Percentiles rank a stretch among this genome's conserved stretches.
phyloP scores from a whole-genome alignment of 2,329 filamentous ascomycete genomes.

The Ophiobolus disseminans region DNA sequence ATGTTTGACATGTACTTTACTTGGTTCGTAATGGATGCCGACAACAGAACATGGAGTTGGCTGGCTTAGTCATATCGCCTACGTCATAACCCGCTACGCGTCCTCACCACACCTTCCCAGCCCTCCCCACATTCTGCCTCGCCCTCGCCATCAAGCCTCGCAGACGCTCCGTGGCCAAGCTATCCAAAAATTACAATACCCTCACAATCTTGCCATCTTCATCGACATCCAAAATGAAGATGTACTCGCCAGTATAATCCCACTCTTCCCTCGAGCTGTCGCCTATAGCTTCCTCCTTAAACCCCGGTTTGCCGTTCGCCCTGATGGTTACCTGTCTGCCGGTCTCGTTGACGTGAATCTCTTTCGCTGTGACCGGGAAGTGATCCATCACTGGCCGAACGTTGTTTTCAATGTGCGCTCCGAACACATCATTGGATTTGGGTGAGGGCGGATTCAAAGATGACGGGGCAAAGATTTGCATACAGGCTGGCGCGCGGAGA shows the following conservation, averaged over 20 bases:
- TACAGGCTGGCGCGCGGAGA: neutral
- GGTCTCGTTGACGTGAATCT: constrained; percentile 21
- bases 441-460: constrained; percentile 8
- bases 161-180: constrained; percentile 13
- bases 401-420: constrained; percentile 17
- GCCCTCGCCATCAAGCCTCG: constrained; percentile 7
- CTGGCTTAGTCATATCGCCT: neutral
- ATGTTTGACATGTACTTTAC: too few relatives aligned
- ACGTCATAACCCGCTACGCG: neutral
- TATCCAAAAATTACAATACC: constrained; percentile 45
- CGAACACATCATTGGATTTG: constrained; percentile 10
- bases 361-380: constrained; percentile 25
- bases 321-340: constrained; percentile 37
- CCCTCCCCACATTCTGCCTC: constrained; percentile 8
- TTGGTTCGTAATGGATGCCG: too few relatives aligned
- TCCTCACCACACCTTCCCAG: constrained; percentile 1
- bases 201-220: constrained; percentile 33
- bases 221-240: constrained; percentile 43
- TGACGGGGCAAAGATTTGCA: constrained; percentile 16
- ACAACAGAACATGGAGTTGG: too few relatives aligned
- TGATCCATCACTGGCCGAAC: constrained; percentile 13
- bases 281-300: constrained; percentile 34
- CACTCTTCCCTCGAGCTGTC: constrained; percentile 27
- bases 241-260: constrained; percentile 41
- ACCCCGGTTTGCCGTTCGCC: constrained; percentile 32